phyloP scores from a whole-genome alignment of 2,329 filamentous ascomycete genomes.

The Coniosporium tulheliwenetii region DNA sequence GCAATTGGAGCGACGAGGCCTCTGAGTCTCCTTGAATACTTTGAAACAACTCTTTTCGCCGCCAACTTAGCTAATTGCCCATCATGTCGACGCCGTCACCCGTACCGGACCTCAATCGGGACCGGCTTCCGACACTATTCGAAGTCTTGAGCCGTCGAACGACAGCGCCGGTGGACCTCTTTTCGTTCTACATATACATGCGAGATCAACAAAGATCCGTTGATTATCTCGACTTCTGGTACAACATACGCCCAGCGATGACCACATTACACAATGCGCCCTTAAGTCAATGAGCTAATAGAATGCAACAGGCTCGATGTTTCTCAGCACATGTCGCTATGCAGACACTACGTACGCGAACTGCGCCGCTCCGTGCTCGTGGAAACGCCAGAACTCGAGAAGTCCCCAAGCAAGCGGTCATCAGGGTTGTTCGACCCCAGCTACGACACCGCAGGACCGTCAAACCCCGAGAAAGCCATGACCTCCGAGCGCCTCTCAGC shows the following conservation, averaged over 20 bases:
- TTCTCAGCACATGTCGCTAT: conserved; percentile 95
- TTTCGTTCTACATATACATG: conserved; percentile 99
- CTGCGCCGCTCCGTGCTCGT: conserved; percentile 84
- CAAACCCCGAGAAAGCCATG: conserved; percentile 50
- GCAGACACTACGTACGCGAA: conserved; percentile 91
- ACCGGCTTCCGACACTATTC: conserved; percentile 83
- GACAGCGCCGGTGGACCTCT: conserved; percentile 88
- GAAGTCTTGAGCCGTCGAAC: conserved; percentile 90
- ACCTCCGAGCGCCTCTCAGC: conserved; percentile 84
- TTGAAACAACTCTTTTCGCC: no score
- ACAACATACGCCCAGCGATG: conserved; percentile 15
- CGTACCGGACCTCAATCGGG: conserved; percentile 33
- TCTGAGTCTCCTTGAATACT: no score
- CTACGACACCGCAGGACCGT: conserved; percentile 14
- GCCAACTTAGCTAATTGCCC: no score
- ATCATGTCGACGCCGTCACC: no score
- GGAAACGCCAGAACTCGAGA: conserved; percentile 81
- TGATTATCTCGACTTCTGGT: conserved; percentile 98
- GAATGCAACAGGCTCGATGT: conserved; percentile 71
- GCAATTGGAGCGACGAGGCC: no score
- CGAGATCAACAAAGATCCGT: conserved; percentile 94
- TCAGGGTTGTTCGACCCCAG: conserved; percentile 16
- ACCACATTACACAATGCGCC: neutral
- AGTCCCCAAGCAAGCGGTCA: conserved; percentile 65
- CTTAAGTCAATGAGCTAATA: neutral